Evolutionary conservation across 2,329 filamentous ascomycete species (phyloP).

Genomic region (Ophioceras dolichostomum): DNA sequence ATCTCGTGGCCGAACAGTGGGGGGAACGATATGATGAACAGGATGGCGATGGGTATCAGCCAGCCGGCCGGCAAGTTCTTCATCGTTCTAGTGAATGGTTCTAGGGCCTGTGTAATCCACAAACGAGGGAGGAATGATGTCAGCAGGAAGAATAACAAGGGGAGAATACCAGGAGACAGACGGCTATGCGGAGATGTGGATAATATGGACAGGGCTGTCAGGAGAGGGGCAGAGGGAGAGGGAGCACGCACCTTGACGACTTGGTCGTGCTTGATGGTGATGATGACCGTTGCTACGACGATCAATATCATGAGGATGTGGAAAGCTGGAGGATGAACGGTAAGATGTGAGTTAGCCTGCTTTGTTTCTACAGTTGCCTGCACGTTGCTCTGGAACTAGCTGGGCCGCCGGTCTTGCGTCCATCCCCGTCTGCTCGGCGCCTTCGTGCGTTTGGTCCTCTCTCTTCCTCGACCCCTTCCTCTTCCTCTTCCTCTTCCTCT

Average conservation of each 20-base stretch:
- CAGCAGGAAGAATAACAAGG: no score
- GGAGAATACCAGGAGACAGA: no score
- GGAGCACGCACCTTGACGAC: slow-evolving; percentile 18
- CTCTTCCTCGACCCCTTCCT: no score
- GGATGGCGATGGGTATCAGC: slow-evolving; percentile 24
- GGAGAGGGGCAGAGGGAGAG: neutral
- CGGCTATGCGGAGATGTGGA: no score
- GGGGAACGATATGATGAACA: slow-evolving; percentile 26
- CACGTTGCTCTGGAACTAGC: no score
- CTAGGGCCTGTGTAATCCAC: slow-evolving; percentile 17
- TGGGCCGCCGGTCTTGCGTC: no score
- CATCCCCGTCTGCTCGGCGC: no score
- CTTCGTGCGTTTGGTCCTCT: no score
- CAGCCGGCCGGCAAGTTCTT: slow-evolving; percentile 24
- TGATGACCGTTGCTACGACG: slow-evolving; percentile 16
- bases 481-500: no score
- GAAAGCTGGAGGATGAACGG: slow-evolving; percentile 11
- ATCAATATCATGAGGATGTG: slow-evolving; percentile 17
- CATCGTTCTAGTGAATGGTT: slow-evolving; percentile 23
- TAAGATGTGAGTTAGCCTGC: neutral
- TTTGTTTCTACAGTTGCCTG: no score
- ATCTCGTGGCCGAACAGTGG: slow-evolving; percentile 29
- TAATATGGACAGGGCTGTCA: neutral
- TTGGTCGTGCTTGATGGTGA: slow-evolving; percentile 23
- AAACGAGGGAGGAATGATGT: no score